Conservation (phyloP, 164 flowering plant genomes). For the grape (Vitis vinifera) region ASM3070453v1 NC_081817.1:1007001-1007500, state of each 20-base stretch:
- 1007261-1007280: constrained; percentile 79
- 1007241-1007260: constrained; percentile 89
- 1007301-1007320: constrained; percentile 41
- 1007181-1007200: not conserved
- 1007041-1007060: constrained; percentile 38
- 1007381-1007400: too few relatives aligned
- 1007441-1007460: too few relatives aligned
- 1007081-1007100: not conserved
- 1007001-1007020: constrained; percentile 36
- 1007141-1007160: too few relatives aligned
- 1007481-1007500: too few relatives aligned
- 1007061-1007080: not conserved
- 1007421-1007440: too few relatives aligned
- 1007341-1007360: too few relatives aligned
- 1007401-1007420: too few relatives aligned
- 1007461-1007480: too few relatives aligned
- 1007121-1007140: not conserved
- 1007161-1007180: too few relatives aligned
- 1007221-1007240: constrained; percentile 78
- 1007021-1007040: constrained; percentile 34
- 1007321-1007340: too few relatives aligned
- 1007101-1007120: not conserved
- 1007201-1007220: constrained; percentile 77
- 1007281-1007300: constrained; percentile 77
- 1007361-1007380: too few relatives aligned